Evolutionary conservation across 2,329 filamentous ascomycete genomes (phyloP).

Genomic region (Paraphoma chrysanthemicola): DNA sequence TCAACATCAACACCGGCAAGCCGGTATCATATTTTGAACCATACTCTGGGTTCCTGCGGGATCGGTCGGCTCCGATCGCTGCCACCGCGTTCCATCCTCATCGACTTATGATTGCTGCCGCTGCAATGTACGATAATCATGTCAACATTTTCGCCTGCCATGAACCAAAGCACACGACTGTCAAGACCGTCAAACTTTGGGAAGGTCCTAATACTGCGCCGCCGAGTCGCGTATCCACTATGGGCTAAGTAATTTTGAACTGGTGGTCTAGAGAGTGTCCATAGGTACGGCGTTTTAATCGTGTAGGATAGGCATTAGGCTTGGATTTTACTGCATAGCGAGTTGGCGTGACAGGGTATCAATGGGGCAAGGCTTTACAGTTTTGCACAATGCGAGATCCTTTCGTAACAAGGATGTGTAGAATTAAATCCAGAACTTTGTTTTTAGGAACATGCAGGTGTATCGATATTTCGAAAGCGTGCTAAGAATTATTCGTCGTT

Average conservation of each 20-base stretch:
- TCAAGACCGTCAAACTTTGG: conserved; percentile 44
- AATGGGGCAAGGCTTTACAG: neutral
- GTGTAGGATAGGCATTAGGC: too few relatives aligned
- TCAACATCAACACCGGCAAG: conserved; percentile 79
- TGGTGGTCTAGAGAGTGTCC: neutral
- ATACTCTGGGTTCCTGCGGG: conserved; percentile 86
- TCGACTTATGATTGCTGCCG: conserved; percentile 86
- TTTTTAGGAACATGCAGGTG: too few relatives aligned
- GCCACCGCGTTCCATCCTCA: conserved; percentile 96
- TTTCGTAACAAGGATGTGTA: too few relatives aligned
- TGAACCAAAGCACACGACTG: conserved; percentile 28
- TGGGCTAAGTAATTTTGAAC: conserved; percentile 7
- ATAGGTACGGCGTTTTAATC: neutral
- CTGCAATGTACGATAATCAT: conserved; percentile 85
- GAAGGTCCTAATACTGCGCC: conserved; percentile 32
- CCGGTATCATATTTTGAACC: conserved; percentile 86
- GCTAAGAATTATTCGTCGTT: too few relatives aligned
- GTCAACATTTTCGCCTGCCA: conserved; percentile 79
- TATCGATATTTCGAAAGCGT: too few relatives aligned
- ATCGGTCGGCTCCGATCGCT: conserved; percentile 80
- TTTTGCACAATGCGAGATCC: too few relatives aligned
- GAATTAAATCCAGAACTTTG: too few relatives aligned
- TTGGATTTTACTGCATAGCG: neutral
- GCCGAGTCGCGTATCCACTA: conserved; percentile 25
- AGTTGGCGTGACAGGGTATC: neutral